phyloP scores from a whole-genome alignment of 495 filamentous ascomycete species.

The Aspergillus indologenus region DNA sequence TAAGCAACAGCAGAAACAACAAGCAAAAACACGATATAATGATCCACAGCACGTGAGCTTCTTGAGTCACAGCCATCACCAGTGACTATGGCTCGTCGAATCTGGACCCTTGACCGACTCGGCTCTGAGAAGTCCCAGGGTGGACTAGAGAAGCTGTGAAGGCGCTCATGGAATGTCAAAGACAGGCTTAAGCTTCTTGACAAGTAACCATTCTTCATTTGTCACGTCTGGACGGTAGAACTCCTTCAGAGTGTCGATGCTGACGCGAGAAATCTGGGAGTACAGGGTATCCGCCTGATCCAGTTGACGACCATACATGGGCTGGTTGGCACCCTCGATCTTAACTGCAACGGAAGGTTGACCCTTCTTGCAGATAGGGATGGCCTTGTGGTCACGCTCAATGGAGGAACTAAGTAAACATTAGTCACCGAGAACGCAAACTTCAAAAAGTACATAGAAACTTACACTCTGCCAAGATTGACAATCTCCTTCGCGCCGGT shows the following conservation, averaged over 20 bases:
- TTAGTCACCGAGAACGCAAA: conserved; percentile 10
- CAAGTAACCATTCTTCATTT: conserved; percentile 88
- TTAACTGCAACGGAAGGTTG: conserved; percentile 96
- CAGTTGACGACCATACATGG: conserved; percentile 89
- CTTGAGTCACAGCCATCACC: background rate
- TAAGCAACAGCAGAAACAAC: background rate
- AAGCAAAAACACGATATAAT: background rate
- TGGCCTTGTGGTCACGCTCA: conserved; percentile 95
- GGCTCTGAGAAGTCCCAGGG: background rate
- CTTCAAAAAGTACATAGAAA: conserved; percentile 23
- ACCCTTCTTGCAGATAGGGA: conserved; percentile 87
- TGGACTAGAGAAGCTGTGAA: background rate
- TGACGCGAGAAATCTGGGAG: conserved; percentile 77
- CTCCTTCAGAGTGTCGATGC: conserved; percentile 94
- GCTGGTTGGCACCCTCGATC: conserved; percentile 94
- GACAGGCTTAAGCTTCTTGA: conserved; percentile 89
- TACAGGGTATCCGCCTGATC: conserved; percentile 92
- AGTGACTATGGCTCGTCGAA: background rate
- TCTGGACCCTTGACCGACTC: background rate
- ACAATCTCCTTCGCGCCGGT: conserved; percentile 82
- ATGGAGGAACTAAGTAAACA: conserved; percentile 69
- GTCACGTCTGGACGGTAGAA: conserved; percentile 88
- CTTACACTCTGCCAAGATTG: conserved; percentile 90
- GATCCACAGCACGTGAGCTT: background rate
- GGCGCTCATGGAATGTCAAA: conserved; percentile 68